Evolutionary conservation across 129 eudicot species (phyloP).

Genomic region (Lonicera japonica): DNA sequence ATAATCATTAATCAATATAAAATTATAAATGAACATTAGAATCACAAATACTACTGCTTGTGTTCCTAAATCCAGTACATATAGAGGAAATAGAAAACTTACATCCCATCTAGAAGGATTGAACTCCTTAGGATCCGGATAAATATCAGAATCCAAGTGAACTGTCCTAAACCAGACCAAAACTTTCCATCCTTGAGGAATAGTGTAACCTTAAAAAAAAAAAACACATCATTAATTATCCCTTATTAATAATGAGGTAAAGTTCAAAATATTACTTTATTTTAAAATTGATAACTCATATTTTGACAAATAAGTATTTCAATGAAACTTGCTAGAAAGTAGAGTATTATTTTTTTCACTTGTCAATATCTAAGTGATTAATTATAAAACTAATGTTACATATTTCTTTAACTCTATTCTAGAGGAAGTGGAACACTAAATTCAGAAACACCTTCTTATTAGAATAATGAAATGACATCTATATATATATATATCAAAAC

Average conservation of each 20-base stretch:
- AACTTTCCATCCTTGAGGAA: conserved; percentile 92
- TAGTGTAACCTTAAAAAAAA: conserved; percentile 47
- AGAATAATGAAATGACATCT: not conserved
- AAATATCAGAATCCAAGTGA: conserved; percentile 56
- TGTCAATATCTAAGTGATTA: no score
- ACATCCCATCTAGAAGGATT: conserved; percentile 89
- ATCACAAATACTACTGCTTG: no score
- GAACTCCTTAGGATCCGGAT: conserved; percentile 53
- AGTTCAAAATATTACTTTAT: not conserved
- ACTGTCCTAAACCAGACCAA: conserved; percentile 71
- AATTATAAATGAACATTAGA: no score
- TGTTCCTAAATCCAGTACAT: no score
- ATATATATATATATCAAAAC: not conserved
- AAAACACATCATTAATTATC: not conserved
- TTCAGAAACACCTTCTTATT: not conserved
- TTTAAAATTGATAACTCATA: not conserved
- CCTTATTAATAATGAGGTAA: not conserved
- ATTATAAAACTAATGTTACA: no score
- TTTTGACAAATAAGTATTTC: not conserved
- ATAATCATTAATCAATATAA: no score
- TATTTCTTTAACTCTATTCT: no score
- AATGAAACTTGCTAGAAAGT: no score
- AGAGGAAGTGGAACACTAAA: not conserved
- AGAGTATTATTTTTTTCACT: no score
- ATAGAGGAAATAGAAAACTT: conserved; percentile 22